Evolutionary conservation across 75 land plant genomes (phyloP).

Genomic region (Sequoia sempervirens): DNA sequence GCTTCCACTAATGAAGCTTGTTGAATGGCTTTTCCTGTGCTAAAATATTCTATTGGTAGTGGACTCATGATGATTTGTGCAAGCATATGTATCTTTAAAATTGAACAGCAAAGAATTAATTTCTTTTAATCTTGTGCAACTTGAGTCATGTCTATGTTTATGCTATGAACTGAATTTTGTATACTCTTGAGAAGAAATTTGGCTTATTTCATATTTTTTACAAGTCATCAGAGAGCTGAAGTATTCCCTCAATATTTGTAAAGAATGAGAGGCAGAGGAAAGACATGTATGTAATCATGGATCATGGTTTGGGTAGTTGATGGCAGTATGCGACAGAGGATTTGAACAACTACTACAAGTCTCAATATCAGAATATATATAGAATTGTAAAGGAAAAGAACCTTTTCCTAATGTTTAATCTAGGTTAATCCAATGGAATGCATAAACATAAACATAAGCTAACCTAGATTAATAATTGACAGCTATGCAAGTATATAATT

Average conservation of each 20-base stretch:
- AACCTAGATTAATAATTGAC: too few species aligned
- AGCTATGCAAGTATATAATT: too few species aligned
- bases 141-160: not conserved
- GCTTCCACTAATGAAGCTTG: not conserved
- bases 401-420: too few species aligned
- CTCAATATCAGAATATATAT: too few species aligned
- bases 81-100: not conserved
- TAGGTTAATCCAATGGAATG: too few species aligned
- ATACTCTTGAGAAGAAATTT: not conserved
- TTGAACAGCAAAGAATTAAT: not conserved
- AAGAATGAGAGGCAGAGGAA: not conserved
- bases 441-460: too few species aligned
- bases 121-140: not conserved
- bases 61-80: not conserved
- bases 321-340: too few species aligned
- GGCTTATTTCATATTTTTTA: not conserved
- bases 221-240: not conserved
- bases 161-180: not conserved
- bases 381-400: too few species aligned
- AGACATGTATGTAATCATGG: too few species aligned
- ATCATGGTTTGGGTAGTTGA: not conserved
- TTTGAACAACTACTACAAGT: not conserved
- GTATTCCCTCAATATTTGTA: not conserved
- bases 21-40: not conserved
- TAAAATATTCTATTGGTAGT: slow-evolving; percentile 1